These are phyloP conservation scores for Pistacia integerrima DNA, from an alignment of 345 rosid species.

Conservation along the genomic window DNA sequence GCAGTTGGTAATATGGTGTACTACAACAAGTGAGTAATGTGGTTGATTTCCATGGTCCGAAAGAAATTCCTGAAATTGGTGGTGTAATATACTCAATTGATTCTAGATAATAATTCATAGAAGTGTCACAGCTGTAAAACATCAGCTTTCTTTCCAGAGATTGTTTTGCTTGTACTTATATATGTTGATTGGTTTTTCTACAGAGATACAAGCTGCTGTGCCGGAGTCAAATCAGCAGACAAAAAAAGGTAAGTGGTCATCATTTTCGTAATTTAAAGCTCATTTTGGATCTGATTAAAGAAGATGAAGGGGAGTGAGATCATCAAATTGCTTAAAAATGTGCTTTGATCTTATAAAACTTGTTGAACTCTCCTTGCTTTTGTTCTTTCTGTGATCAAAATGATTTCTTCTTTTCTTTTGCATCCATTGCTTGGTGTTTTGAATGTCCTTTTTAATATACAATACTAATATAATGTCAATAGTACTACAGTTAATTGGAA, in stretches of 20 bases:
- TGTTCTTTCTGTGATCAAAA: background rate
- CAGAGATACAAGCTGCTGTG: constrained; percentile 18
- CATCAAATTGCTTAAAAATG: background rate
- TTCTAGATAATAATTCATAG: background rate
- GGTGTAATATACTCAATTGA: background rate
- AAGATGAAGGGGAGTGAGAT: background rate
- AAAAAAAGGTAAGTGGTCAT: constrained; percentile 14
- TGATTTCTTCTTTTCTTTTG: background rate
- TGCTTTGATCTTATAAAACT: background rate
- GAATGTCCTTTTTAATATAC: background rate
- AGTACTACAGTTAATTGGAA: background rate
- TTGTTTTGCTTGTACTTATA: background rate
- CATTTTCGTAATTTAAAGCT: constrained; percentile 1
- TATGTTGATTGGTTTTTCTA: background rate
- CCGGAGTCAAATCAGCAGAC: constrained; percentile 4
- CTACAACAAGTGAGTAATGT: too few species aligned
- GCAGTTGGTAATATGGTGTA: too few species aligned
- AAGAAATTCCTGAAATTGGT: background rate
- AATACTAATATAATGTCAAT: background rate
- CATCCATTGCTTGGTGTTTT: background rate
- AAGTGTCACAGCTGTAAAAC: background rate
- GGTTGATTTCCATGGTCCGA: background rate
- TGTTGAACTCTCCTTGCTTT: background rate
- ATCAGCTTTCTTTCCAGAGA: background rate
- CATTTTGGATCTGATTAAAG: background rate